Base-by-base conservation (phyloP, 129 eudicot species). In the Lonicera japonica region DNA sequence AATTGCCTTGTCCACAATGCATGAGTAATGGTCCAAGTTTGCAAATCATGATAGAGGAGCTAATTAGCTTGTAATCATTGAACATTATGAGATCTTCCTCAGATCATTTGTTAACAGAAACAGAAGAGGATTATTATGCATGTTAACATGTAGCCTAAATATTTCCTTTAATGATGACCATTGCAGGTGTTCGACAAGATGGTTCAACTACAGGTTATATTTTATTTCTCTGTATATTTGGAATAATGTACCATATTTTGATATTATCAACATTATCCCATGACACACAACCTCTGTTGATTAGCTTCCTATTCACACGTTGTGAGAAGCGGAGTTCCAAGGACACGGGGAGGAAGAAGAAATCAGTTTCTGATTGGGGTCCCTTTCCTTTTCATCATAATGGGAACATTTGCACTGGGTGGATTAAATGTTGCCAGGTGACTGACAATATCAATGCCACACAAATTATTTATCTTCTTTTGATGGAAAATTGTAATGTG, bases 381-480 rank as follows among this genome's bases (percentile, higher is more conserved):
- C 66, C 97, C 95, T 6, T 89, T 86, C 71, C 58, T 89, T 56
- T 76, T 89, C 5, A 83, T 89, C 47, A 79, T 89, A 59, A 18
- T 86, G 36, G 88, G 88, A 54, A 82, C 97, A 1, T 69, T 83
- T 65, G 79, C 86, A 14, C 91, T 89, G 5, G 97, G 91, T n/a
- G 97, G 97, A 50, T 69, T 85, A 25, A 82, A 73, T 78, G 91
- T 81, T 63, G 29, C 95, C 61, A 89, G 95, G 97, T 89, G 24
- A 39, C 13, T 14, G 48, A 29, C 36, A 29, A 29, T 29, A 29
- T 29, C 36, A 29, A 2, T 6, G 6, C 2, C 36, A 29, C 4
- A 29, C 2, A 29, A 29, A 1, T 43, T 2, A 1, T 43, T 43
- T 43, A 1, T 43, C 8, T 43, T 43, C 50, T 43, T 43, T 14